Conservation (phyloP, 768 basidiomycete species). For the Suillus luteus region DNA sequence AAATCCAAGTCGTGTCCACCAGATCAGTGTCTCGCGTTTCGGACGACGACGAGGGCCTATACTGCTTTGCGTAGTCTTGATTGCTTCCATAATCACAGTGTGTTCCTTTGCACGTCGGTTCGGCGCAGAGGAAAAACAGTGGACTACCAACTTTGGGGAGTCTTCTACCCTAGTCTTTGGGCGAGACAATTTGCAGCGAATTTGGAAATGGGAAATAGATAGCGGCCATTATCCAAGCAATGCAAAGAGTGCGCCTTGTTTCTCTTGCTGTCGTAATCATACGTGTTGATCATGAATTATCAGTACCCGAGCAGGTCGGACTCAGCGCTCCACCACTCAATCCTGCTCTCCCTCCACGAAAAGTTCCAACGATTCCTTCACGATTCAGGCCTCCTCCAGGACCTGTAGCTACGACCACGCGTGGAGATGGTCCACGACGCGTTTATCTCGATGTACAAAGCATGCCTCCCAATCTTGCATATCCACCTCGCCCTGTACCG, state of each 20-base stretch:
- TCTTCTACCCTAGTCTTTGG: slow-evolving; percentile 74
- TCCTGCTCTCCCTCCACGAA: slow-evolving; percentile 69
- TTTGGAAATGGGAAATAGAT: slow-evolving; percentile 95
- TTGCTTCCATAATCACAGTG: slow-evolving; percentile 52
- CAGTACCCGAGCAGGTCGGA: slow-evolving; percentile 74
- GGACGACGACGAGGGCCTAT: slow-evolving; percentile 59
- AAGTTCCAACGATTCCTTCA: slow-evolving; percentile 46
- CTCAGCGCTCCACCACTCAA: slow-evolving; percentile 60
- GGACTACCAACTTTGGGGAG: slow-evolving; percentile 61
- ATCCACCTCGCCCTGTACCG: slow-evolving; percentile 83
- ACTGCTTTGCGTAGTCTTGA: slow-evolving; percentile 49
- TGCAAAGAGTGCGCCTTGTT: slow-evolving; percentile 58
- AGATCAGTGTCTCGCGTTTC: slow-evolving; percentile 55
- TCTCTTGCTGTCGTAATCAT: slow-evolving; percentile 1
- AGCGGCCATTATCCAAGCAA: slow-evolving; percentile 94
- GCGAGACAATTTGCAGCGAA: slow-evolving; percentile 78
- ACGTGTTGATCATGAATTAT: slow-evolving; percentile 8
- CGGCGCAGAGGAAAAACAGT: slow-evolving; percentile 59
- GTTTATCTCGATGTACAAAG: slow-evolving; percentile 73
- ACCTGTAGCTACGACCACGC: slow-evolving; percentile 55
- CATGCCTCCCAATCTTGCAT: slow-evolving; percentile 65
- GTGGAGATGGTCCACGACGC: slow-evolving; percentile 77
- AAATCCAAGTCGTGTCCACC: slow-evolving; percentile 62
- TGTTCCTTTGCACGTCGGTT: slow-evolving; percentile 65
- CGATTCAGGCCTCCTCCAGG: slow-evolving; percentile 49